phyloP scores from a whole-genome alignment of 768 basidiomycete species.

The Mycena amicta region DNA sequence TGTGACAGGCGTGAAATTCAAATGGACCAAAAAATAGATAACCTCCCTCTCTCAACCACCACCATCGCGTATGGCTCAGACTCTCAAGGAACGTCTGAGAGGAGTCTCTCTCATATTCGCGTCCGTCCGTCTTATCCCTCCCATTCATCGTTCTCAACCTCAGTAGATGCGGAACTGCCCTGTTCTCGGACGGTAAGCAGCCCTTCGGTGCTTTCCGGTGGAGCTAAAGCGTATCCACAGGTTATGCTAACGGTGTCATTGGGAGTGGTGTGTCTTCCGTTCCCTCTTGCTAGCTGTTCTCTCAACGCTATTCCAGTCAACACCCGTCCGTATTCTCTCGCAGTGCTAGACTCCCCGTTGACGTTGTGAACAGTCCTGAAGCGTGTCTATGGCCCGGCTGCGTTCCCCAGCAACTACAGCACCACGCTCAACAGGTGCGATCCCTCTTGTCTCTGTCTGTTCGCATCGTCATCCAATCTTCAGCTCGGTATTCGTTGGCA shows the following conservation, averaged over 20 bases:
- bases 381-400: conserved; percentile 65
- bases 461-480: too few species aligned
- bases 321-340: conserved; percentile 53
- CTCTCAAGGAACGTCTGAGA: conserved; percentile 35
- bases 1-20: too few species aligned
- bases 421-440: conserved; percentile 51
- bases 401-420: conserved; percentile 60
- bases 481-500: conserved; percentile 79
- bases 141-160: not conserved
- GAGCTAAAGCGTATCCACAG: conserved; percentile 36
- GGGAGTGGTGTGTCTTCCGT: conserved; percentile 61
- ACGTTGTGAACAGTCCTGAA: conserved; percentile 54
- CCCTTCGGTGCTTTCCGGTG: not conserved
- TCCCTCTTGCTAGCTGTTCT: conserved; percentile 3
- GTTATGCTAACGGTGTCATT: conserved; percentile 82
- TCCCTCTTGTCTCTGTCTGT: not conserved
- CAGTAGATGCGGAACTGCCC: conserved; percentile 78
- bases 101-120: conserved; percentile 86
- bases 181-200: conserved; percentile 78
- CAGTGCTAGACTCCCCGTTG: not conserved
- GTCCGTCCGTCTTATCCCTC: too few species aligned
- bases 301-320: conserved; percentile 52
- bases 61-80: too few species aligned
- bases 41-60: too few species aligned
- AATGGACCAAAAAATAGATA: too few species aligned